Base-by-base conservation (phyloP, 306 rosid genomes). In the Malus sieversii region DNA sequence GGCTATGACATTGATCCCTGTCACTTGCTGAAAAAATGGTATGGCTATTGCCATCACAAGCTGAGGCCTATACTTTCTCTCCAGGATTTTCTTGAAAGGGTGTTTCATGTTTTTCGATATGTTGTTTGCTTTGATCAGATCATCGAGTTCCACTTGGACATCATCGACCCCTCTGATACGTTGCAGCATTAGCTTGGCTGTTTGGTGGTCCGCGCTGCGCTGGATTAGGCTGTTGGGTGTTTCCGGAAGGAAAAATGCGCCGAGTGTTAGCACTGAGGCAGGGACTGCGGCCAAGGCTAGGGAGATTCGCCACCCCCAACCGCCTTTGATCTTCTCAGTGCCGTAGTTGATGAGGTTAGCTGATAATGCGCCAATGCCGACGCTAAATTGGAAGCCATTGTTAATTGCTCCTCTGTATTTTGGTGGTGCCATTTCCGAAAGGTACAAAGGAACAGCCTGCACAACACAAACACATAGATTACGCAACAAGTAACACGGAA, bases 141-240 rank as follows among this genome's bases (percentile, higher is more conserved):
- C 92, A 18, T 82, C 84, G 15, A 90, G 83, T 77, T 90, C 96
- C 46, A 59, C 73, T 74, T 83, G 61, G 9, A 90, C 87, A 35
- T 90, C 84, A 13, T 81, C 11, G 4, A 85, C 80, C 23, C 92
- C 96, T 13, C 96, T 80, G 62, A 88, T 83, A 4, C 82, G 83
- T 72, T 70, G 91, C 65, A 90, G 88, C 85, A 83, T 78, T 48
- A 45, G 67, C 83, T 85, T 82, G 27, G 89, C 96, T 57, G 78
- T 84, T 53, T 79, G 81, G 23, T 84, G 85, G 61, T 84, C 81
- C 10, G 66, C 44, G 71, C 68, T 60, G 59, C 79, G 87, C 73
- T 90, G 97, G 73, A 90, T 87, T 75, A 88, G 27, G 84, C 96
- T 90, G 75, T 82, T 92, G 75, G 97, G 97, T 19, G 96, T 92